Percentiles rank a stretch among this genome's conserved stretches.
These are phyloP conservation scores for Manihot esculenta DNA, from an alignment of 441 rosid genomes.

Conservation along the genomic window DNA sequence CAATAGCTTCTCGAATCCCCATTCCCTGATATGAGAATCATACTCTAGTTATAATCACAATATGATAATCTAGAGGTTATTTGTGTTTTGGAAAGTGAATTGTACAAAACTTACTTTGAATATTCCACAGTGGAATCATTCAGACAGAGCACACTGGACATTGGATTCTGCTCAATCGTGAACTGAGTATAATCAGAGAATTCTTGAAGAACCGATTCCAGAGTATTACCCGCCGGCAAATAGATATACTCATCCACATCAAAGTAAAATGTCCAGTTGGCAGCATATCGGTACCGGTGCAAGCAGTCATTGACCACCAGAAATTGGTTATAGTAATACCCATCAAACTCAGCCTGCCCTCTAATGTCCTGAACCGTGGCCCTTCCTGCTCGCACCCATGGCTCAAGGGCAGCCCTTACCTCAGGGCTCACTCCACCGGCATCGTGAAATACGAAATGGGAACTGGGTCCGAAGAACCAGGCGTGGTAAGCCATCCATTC, in stretches of 20 bases:
- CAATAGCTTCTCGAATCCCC: conserved; percentile 85
- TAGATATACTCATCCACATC: conserved; percentile 84
- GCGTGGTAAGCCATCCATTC: conserved; percentile 94
- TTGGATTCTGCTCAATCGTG: conserved; percentile 87
- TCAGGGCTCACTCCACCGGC: conserved; percentile 69
- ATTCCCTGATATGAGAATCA: conserved; percentile 45
- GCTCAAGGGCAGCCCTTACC: conserved; percentile 58
- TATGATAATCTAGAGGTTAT: not conserved
- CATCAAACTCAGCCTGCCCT: conserved; percentile 61
- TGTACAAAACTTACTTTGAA: conserved; percentile 41
- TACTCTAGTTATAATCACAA: not conserved
- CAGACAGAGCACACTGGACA: conserved; percentile 71
- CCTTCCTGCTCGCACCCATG: conserved; percentile 69
- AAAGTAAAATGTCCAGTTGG: conserved; percentile 78
- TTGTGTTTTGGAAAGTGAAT: not conserved
- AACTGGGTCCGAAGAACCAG: conserved; percentile 69
- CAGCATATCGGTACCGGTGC: conserved; percentile 57
- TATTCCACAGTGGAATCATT: conserved; percentile 51
- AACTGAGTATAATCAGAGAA: conserved; percentile 66
- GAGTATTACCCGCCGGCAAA: conserved; percentile 46
- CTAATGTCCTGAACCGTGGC: conserved; percentile 69
- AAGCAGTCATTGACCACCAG: conserved; percentile 79
- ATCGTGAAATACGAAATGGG: conserved; percentile 83
- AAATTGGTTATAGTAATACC: conserved; percentile 82
- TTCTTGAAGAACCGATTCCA: conserved; percentile 52